Base-by-base conservation (phyloP, 108 stramenopile genomes). In the Cyclotella cryptica region DNA sequence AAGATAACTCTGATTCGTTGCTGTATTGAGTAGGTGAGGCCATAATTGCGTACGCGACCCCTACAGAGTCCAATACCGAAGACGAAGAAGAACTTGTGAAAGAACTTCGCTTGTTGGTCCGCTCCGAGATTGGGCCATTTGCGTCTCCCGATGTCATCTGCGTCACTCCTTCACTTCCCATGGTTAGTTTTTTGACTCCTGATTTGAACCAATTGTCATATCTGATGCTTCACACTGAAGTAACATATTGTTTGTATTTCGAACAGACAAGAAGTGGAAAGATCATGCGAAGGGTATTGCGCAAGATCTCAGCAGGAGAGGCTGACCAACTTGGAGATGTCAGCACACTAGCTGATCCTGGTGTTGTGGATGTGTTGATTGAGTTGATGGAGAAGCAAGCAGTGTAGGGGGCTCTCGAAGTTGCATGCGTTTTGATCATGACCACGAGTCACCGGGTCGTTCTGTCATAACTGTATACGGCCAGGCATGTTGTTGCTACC, bases 201-300 rank as follows among this genome's bases (percentile, higher is more conserved):
- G 19, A 52, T 40, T 17, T 39, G 11, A 53, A 45, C 42, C 27
- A 22, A 11, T 60, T 59, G 10, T 60, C 29, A 12, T 10, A 13
- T 39, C 30, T 30, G 4, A 15, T 14, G 0, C 13, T 39, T 61
- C 10, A 24, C 11, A 26, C 24, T 24, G n/a, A 10, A 21, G 39
- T 24, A 0, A 61, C 11, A 21, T 42, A 18, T 55, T 55, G 40
- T 64, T 39, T 29, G 3, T 17, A 43, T 44, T 2, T 22, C 57
- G 5, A 69, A 60, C 35, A 78, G 69, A 96, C 95, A 18, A 89
- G 95, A n/a, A 89, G 88, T 41, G 90, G 90, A 22, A 89, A 90
- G 77, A 94, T 96, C 79, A 95, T 96, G 94, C 87, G 96, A 27
- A 85, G 96, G n/a, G 90, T 96, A 14, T 90, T 96, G 53, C 88